phyloP scores from a whole-genome alignment of 2,329 filamentous ascomycete genomes.

The Coniochaeta sp. region DNA sequence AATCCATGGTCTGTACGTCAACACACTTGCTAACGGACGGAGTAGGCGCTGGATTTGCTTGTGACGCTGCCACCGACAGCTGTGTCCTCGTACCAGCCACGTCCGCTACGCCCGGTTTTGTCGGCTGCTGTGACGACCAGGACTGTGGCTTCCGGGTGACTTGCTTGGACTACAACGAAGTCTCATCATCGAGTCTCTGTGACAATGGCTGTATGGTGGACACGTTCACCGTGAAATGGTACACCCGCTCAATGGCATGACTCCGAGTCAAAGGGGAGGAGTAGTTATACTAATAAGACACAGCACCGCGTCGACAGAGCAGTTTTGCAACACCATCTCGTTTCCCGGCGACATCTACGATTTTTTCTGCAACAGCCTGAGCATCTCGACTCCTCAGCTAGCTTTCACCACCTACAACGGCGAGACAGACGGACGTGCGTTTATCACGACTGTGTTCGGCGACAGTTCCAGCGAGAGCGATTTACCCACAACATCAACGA shows the following conservation, averaged over 20 bases:
- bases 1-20: too few species aligned
- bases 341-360: conserved; percentile 33
- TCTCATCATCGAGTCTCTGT: conserved; percentile 27
- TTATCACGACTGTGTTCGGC: conserved; percentile 14
- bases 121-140: conserved; percentile 31
- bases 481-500: background rate
- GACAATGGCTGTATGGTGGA: conserved; percentile 31
- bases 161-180: conserved; percentile 30
- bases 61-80: conserved; percentile 18
- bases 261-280: background rate
- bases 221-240: conserved; percentile 38
- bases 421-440: conserved; percentile 22
- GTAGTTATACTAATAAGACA: conserved; percentile 9
- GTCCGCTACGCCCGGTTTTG: conserved; percentile 21
- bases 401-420: conserved; percentile 33
- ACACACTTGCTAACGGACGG: background rate
- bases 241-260: conserved; percentile 1
- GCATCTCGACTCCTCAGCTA: conserved; percentile 23
- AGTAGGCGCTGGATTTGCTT: conserved; percentile 31
- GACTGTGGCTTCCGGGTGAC: conserved; percentile 26
- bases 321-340: conserved; percentile 37
- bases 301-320: conserved; percentile 25
- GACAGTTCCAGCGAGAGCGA: background rate
- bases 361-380: conserved; percentile 32
- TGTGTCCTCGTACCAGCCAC: conserved; percentile 33